Percentiles rank a stretch among this genome's conserved stretches.
phyloP scores from a whole-genome alignment of 495 filamentous ascomycete genomes.

The Aspergillus avenaceus region DNA sequence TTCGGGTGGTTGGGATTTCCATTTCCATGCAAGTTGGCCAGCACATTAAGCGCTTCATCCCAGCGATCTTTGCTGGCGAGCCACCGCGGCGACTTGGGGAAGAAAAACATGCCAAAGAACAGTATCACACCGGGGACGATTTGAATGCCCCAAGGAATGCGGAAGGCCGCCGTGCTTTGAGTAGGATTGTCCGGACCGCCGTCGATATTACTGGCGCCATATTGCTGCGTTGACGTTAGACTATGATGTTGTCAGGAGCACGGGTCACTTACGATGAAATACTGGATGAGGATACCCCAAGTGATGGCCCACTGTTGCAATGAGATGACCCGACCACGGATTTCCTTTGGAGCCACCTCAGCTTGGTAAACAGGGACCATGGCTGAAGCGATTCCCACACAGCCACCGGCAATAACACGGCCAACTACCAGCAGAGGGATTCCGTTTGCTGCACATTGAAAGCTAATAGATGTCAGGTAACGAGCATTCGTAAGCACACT shows the following conservation, averaged over 20 bases:
- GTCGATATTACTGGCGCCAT: slow-evolving; percentile 35
- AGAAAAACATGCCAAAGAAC: slow-evolving; percentile 62
- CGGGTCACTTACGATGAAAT: slow-evolving; percentile 64
- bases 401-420: slow-evolving; percentile 63
- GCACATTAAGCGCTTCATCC: slow-evolving; percentile 62
- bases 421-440: slow-evolving; percentile 58
- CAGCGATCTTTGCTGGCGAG: slow-evolving; percentile 66
- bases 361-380: slow-evolving; percentile 71
- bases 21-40: slow-evolving; percentile 50
- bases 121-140: slow-evolving; percentile 66
- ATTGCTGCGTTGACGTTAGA: slow-evolving; percentile 4
- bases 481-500: too few species aligned
- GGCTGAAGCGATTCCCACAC: slow-evolving; percentile 68
- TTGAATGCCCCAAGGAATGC: slow-evolving; percentile 73
- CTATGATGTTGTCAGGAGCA: background rate
- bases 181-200: slow-evolving; percentile 52
- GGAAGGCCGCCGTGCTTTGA: slow-evolving; percentile 55
- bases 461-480: slow-evolving; percentile 2
- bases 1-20: slow-evolving; percentile 13
- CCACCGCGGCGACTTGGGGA: slow-evolving; percentile 73
- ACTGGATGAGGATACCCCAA: slow-evolving; percentile 65
- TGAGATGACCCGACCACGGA: slow-evolving; percentile 68
- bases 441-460: slow-evolving; percentile 47
- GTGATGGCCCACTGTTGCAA: slow-evolving; percentile 77
- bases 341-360: slow-evolving; percentile 71